Evolutionary conservation across 176 grass and related monocot species (phyloP).

Genomic region (Tuctoria greenei): DNA sequence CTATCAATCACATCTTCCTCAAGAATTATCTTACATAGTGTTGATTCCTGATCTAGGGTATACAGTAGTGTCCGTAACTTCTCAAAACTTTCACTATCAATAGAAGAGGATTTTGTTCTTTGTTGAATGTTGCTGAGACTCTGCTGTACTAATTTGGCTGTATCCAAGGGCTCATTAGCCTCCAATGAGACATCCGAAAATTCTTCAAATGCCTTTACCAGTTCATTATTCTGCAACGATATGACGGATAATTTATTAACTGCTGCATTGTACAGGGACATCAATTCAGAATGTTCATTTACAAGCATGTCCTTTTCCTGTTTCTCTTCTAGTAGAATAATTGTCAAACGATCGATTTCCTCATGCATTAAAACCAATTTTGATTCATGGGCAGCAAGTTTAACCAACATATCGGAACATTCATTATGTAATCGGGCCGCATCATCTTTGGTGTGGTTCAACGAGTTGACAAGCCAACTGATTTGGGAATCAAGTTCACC

Average conservation of each 20-base stretch:
- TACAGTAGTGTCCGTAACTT: slow-evolving; percentile 65
- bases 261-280: slow-evolving; percentile 45
- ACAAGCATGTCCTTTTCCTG: slow-evolving; percentile 64
- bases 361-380: slow-evolving; percentile 63
- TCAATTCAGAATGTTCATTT: slow-evolving; percentile 76
- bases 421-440: slow-evolving; percentile 48
- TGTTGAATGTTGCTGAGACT: slow-evolving; percentile 48
- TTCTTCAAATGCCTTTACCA: slow-evolving; percentile 66
- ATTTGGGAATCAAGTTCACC: slow-evolving; percentile 73
- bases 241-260: slow-evolving; percentile 48
- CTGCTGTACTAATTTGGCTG: slow-evolving; percentile 50
- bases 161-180: slow-evolving; percentile 38
- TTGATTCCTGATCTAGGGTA: slow-evolving; percentile 67
- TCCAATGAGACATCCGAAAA: slow-evolving; percentile 65
- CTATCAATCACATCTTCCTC: slow-evolving; percentile 67
- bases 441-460: slow-evolving; percentile 63
- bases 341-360: slow-evolving; percentile 64
- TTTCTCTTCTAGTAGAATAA: slow-evolving; percentile 77
- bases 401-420: slow-evolving; percentile 45
- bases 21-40: slow-evolving; percentile 68
- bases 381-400: slow-evolving; percentile 50
- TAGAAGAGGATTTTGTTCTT: slow-evolving; percentile 48
- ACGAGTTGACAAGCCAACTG: slow-evolving; percentile 63
- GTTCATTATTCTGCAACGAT: slow-evolving; percentile 59
- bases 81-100: slow-evolving; percentile 50